Conservation (phyloP, 192 early-diverging fungal species). For the Coemansia sp. region DNA sequence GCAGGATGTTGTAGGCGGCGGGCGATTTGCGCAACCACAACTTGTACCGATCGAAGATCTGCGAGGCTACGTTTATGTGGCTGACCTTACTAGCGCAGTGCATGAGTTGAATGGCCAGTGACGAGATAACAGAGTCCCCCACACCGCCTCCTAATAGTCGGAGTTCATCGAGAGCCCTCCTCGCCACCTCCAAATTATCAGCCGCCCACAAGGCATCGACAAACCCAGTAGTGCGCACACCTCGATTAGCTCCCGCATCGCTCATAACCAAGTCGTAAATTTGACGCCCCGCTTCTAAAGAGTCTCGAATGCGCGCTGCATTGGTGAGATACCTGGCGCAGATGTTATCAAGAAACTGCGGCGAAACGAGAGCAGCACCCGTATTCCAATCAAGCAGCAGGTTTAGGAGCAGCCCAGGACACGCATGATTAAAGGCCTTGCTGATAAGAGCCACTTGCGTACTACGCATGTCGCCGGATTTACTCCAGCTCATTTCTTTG, state of each 20-base stretch:
- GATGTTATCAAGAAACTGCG: neutral
- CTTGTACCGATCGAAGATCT: conserved; percentile 10
- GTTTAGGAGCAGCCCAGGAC: conserved; percentile 26
- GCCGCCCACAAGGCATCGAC: conserved; percentile 17
- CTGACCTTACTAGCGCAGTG: conserved; percentile 3
- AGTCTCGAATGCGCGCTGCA: neutral
- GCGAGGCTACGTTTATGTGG: neutral
- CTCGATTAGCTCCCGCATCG: neutral
- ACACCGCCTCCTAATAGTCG: neutral
- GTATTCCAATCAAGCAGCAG: conserved; percentile 21
- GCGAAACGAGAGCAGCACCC: neutral
- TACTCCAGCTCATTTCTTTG: neutral
- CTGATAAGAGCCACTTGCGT: conserved; percentile 9
- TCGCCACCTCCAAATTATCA: neutral
- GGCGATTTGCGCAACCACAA: conserved; percentile 4
- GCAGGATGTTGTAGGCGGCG: conserved; percentile 24
- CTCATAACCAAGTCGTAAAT: conserved; percentile 1
- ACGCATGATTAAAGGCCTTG: conserved; percentile 3
- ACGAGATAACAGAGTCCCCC: conserved; percentile 8
- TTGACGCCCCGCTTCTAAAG: neutral
- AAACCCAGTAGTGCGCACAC: conserved; percentile 5
- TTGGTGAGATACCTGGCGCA: neutral
- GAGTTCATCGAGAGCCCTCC: neutral
- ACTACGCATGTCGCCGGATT: neutral
- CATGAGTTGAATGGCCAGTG: conserved; percentile 24